These are phyloP conservation scores for Dendrobium catenatum DNA, from an alignment of 106 monocot species.

Conservation along the genomic window DNA sequence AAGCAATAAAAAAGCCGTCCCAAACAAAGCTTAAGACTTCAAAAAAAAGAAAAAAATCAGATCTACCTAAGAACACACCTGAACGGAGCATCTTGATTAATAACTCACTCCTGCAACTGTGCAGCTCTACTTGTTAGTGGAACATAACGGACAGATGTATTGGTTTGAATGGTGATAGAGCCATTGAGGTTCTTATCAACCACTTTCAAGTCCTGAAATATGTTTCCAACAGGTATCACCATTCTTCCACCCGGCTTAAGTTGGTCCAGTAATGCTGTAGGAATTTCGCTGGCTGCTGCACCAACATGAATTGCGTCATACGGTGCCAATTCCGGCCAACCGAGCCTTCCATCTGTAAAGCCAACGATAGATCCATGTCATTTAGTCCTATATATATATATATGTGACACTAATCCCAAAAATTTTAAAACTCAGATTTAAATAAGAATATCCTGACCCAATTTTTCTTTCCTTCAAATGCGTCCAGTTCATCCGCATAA, in stretches of 20 bases:
- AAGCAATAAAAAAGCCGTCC: too few species aligned
- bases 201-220: conserved; percentile 67
- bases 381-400: too few species aligned
- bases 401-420: too few species aligned
- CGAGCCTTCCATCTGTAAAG: conserved; percentile 63
- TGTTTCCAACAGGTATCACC: conserved; percentile 76
- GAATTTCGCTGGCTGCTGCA: conserved; percentile 64
- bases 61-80: too few species aligned
- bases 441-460: too few species aligned
- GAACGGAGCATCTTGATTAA: not conserved
- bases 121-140: conserved; percentile 63
- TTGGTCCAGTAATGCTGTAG: conserved; percentile 55
- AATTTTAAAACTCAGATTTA: too few species aligned
- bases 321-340: conserved; percentile 58
- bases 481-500: too few species aligned
- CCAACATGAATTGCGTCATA: conserved; percentile 80
- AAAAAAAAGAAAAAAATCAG: not conserved
- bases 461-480: too few species aligned
- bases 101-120: conserved; percentile 32
- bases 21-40: too few species aligned
- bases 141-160: conserved; percentile 76
- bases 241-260: conserved; percentile 83
- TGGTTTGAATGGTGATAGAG: conserved; percentile 33
- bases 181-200: conserved; percentile 73
- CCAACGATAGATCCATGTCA: not conserved